Evolutionary conservation across 2,329 filamentous ascomycete species (phyloP).

Genomic region (Bipolaris cookei): DNA sequence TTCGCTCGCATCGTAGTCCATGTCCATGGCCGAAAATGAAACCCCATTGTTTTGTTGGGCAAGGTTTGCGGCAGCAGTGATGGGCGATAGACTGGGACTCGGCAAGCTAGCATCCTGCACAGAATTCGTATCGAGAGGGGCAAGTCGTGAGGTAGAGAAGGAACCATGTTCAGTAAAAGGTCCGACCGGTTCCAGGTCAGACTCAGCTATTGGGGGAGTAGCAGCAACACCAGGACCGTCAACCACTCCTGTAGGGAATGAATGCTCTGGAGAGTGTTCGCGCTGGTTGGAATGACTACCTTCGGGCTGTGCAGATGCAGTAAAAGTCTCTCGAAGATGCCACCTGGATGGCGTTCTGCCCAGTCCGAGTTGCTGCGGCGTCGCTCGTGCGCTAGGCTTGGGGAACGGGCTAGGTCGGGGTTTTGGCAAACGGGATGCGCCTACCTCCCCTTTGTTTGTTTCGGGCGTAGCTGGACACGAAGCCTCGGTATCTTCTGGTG

Average conservation of each 20-base stretch:
- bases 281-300: constrained; percentile 20
- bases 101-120: constrained; percentile 90
- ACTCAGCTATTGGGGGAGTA: constrained; percentile 77
- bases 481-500: constrained; percentile 45
- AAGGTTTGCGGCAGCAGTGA: constrained; percentile 76
- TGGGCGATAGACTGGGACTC: constrained; percentile 90
- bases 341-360: constrained; percentile 26
- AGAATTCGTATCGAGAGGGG: constrained; percentile 69
- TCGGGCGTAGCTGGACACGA: constrained; percentile 48
- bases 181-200: constrained; percentile 67
- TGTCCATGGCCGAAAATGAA: constrained; percentile 31
- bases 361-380: constrained; percentile 25
- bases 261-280: constrained; percentile 26
- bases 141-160: constrained; percentile 46
- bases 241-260: constrained; percentile 36
- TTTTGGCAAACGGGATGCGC: constrained; percentile 31
- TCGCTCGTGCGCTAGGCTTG: constrained; percentile 27
- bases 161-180: constrained; percentile 46
- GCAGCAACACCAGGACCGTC: constrained; percentile 64
- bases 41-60: constrained; percentile 46
- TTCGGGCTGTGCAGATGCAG: constrained; percentile 31
- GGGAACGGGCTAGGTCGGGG: constrained; percentile 23
- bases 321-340: constrained; percentile 35
- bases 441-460: constrained; percentile 40
- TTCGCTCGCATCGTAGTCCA: constrained; percentile 45